Evolutionary conservation across 163 green algal genomes (phyloP).

Genomic region (Scenedesmus sp.): DNA sequence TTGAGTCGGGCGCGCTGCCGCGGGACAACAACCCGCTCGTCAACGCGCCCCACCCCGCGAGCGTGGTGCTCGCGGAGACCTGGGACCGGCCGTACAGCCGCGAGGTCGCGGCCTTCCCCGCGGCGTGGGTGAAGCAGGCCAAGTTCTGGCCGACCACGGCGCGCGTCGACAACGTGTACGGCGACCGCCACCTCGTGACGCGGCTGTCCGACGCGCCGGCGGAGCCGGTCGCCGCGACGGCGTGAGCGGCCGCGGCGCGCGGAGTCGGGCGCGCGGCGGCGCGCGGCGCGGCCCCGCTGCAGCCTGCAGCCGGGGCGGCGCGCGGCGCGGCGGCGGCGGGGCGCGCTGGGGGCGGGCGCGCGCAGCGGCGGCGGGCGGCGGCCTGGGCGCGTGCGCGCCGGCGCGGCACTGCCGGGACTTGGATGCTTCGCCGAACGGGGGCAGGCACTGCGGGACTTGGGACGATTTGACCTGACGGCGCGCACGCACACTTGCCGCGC

Average conservation of each 20-base stretch:
- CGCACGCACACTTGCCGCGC: no score
- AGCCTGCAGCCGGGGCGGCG: no score
- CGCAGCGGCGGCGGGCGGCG: no score
- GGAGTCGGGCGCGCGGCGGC: no score
- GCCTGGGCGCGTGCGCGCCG: no score
- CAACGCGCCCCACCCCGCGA: constrained; percentile 90
- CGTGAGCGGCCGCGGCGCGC: neutral
- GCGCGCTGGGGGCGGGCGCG: no score
- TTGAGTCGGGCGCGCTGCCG: constrained; percentile 81
- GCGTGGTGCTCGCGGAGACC: constrained; percentile 71
- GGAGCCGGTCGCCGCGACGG: constrained; percentile 29
- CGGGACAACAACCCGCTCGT: constrained; percentile 94
- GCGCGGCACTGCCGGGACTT: no score
- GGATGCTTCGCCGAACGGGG: no score
- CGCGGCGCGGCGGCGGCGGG: no score
- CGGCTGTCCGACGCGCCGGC: constrained; percentile 5
- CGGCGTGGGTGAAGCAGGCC: constrained; percentile 82
- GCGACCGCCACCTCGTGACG: constrained; percentile 93
- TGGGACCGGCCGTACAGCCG: constrained; percentile 92
- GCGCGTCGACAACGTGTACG: constrained; percentile 98
- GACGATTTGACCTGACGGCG: no score
- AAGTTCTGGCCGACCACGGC: constrained; percentile 99
- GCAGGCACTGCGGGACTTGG: no score
- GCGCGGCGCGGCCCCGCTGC: no score
- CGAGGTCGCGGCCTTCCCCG: constrained; percentile 92